Conservation (phyloP, 2,329 filamentous ascomycete genomes). For the Rachicladosporium sp. region DNA sequence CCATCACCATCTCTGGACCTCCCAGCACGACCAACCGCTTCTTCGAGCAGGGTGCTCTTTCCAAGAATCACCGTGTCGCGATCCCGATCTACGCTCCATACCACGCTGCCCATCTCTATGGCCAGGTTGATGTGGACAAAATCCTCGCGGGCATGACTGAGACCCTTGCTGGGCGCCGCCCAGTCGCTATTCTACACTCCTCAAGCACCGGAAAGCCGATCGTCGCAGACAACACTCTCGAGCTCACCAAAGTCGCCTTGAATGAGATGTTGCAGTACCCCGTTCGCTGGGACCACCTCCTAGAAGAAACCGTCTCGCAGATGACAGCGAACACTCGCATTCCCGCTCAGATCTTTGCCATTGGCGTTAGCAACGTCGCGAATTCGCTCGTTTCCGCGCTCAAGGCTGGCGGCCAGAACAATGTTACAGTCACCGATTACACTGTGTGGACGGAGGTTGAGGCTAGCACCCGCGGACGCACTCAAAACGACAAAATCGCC, state of each 20-base stretch:
- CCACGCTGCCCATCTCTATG: conserved; percentile 45
- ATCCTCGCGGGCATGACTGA: conserved; percentile 34
- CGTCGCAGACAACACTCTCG: conserved; percentile 32
- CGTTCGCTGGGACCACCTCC: conserved; percentile 37
- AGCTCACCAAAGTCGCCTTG: conserved; percentile 32
- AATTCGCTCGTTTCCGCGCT: conserved; percentile 43
- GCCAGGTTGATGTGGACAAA: conserved; percentile 37
- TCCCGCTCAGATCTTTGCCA: conserved; percentile 34
- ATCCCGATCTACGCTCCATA: conserved; percentile 48
- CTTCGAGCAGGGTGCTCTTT: conserved; percentile 38
- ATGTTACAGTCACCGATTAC: conserved; percentile 32
- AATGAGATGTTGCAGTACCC: conserved; percentile 35
- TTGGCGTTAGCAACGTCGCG: conserved; percentile 42
- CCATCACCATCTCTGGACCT: conserved; percentile 47
- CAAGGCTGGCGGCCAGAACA: conserved; percentile 37
- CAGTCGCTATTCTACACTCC: conserved; percentile 34
- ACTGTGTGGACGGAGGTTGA: conserved; percentile 28
- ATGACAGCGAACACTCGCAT: conserved; percentile 29
- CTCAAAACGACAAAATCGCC: conserved; percentile 58
- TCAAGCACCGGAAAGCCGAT: conserved; percentile 34
- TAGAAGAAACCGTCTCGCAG: conserved; percentile 36
- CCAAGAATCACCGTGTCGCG: conserved; percentile 37
- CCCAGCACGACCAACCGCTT: conserved; percentile 41
- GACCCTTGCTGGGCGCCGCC: conserved; percentile 30
- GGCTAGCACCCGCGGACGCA: conserved; percentile 28